Evolutionary conservation across 148 eudicot genomes (phyloP), one percentile per base, ranked within the genome.

Genomic region (Silene conica): DNA sequence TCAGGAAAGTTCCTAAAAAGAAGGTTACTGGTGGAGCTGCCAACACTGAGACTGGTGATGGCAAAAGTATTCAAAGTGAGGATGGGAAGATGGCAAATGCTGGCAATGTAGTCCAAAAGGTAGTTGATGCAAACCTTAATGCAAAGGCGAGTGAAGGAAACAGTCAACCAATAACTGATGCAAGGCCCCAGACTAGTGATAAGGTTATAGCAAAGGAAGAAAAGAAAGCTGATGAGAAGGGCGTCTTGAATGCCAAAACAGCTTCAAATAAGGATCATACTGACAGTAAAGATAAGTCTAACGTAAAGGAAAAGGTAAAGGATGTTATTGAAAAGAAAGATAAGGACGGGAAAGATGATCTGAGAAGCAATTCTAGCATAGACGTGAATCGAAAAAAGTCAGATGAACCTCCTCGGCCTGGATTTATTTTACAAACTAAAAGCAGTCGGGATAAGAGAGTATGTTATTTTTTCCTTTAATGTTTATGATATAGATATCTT

Each of bases 331-430:
- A 83, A 76, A 87, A 57, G 72, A 91, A 86, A 77, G 89, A 80
- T 60, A 77, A 77, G 71, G 89, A 79, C 72, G 86, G 72, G 73
- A 89, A 86, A 79, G 87, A 87, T 74, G 92, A 82, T 71, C 58
- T 77, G 8, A 84, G 70, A 79, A 82, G 81, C 82, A 91, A 83
- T 77, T 65, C 82, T 46, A 80, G 63, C 73, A 89, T 88, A 84
- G 89, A 83, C 31, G 77, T 71, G 46, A 88, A 87, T 79, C 85
- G 85, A 45, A 90, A 89, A 82, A 91, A 80, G 69, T 74, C 82
- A 28, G 91, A 92, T 69, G 97, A 95, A 68, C 96, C 89, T 64
- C 97, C 99, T 77, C 85, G 87, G 61, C 96, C 97, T 75, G 97
- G 99, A 48, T 76, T 92, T 61, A 74, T 95, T 74, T 84, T 95